These are phyloP conservation scores for Sarocladium oryzae DNA, from an alignment of 2,329 filamentous ascomycete genomes.

Conservation along the genomic window DNA sequence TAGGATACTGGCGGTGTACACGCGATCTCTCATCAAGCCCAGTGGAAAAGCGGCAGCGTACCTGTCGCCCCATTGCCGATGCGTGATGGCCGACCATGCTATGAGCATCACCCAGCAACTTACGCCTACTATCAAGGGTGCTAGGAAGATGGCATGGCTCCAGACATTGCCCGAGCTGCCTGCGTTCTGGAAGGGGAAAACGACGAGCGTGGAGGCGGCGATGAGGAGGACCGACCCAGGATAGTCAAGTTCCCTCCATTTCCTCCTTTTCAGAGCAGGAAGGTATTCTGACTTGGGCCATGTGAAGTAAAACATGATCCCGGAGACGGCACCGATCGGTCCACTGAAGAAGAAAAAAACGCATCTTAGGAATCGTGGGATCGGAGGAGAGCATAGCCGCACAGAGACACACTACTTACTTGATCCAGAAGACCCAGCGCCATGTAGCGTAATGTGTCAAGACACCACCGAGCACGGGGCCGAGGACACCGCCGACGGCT, in stretches of 20 bases:
- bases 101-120: too few relatives aligned
- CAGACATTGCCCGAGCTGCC: slow-evolving; percentile 30
- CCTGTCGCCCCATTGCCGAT: too few relatives aligned
- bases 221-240: slow-evolving; percentile 48
- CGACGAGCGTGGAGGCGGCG: slow-evolving; percentile 45
- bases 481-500: too few relatives aligned
- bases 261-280: slow-evolving; percentile 28
- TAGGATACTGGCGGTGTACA: too few relatives aligned
- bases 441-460: slow-evolving; percentile 43
- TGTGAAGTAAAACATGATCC: slow-evolving; percentile 38
- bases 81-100: too few relatives aligned
- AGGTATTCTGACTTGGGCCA: slow-evolving; percentile 43
- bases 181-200: slow-evolving; percentile 51
- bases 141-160: too few relatives aligned
- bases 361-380: too few relatives aligned
- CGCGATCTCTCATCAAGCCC: too few relatives aligned
- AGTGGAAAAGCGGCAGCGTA: too few relatives aligned
- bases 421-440: slow-evolving; percentile 55
- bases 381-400: too few relatives aligned
- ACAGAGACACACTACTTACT: too few relatives aligned
- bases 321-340: slow-evolving; percentile 41
- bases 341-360: slow-evolving; percentile 37
- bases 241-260: slow-evolving; percentile 47
- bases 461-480: slow-evolving; percentile 45
- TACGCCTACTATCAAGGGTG: too few relatives aligned